Percentiles rank a stretch among this genome's conserved stretches.
These are phyloP conservation scores for Panaeolus cyanescens DNA, from an alignment of 768 basidiomycete genomes.

Conservation along the genomic window DNA sequence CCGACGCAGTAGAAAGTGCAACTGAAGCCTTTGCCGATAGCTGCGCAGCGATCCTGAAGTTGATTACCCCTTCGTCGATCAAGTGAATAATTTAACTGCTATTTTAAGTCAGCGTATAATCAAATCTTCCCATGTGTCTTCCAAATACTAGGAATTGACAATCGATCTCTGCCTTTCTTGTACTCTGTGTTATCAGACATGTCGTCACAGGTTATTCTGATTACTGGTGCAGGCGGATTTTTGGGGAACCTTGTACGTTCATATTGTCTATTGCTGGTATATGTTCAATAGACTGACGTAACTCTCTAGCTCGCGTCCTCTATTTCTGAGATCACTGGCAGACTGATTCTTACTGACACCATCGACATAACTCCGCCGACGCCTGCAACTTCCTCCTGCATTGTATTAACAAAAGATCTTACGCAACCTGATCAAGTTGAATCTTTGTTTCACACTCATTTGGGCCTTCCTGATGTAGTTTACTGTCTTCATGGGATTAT, in stretches of 20 bases:
- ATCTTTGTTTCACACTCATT: constrained; percentile 36
- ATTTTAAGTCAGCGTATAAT: background rate
- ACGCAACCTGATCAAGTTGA: constrained; percentile 37
- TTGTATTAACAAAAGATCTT: constrained; percentile 41
- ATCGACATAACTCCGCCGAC: constrained; percentile 39
- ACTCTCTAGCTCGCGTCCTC: constrained; percentile 34
- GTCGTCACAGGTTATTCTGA: constrained; percentile 32
- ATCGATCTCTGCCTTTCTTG: background rate
- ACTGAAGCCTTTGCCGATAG: constrained; percentile 41
- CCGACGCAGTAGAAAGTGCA: constrained; percentile 46
- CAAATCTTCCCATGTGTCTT: background rate
- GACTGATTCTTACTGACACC: constrained; percentile 53
- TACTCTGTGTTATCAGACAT: background rate
- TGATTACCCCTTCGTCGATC: constrained; percentile 34
- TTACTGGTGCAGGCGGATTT: constrained; percentile 47
- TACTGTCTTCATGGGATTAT: constrained; percentile 62
- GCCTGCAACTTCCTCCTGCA: constrained; percentile 27
- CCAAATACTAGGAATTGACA: background rate
- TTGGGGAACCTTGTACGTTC: constrained; percentile 37
- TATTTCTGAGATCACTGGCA: constrained; percentile 35
- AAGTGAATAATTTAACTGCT: background rate
- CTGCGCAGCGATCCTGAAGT: constrained; percentile 40
- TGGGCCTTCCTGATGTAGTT: constrained; percentile 43
- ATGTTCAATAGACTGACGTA: background rate
- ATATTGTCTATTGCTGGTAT: background rate